Percentiles rank a stretch among this genome's conserved stretches.
phyloP scores from a whole-genome alignment of 2,329 filamentous ascomycete genomes.

The Venturia pyrina region DNA sequence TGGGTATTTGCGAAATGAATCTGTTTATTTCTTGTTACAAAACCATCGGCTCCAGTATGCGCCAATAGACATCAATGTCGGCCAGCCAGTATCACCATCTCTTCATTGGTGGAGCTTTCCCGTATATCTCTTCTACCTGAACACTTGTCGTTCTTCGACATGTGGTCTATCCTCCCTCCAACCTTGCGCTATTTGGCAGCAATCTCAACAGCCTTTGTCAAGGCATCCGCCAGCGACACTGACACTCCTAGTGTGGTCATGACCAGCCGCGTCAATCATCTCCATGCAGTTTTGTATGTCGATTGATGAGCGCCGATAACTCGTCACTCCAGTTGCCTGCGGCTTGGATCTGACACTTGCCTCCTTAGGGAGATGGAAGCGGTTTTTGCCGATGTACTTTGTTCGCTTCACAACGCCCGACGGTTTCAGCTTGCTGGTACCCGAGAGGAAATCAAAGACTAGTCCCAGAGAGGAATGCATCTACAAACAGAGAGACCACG shows the following conservation, averaged over 20 bases:
- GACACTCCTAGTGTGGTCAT: conserved; percentile 38
- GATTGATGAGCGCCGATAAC: conserved; percentile 48
- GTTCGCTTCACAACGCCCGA: conserved; percentile 66
- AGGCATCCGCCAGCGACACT: conserved; percentile 42
- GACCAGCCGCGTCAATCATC: conserved; percentile 60
- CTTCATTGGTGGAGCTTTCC: conserved; percentile 32
- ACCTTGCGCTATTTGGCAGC: conserved; percentile 23
- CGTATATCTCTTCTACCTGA: conserved; percentile 37
- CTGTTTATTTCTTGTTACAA: not conserved
- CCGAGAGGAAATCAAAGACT: conserved; percentile 86
- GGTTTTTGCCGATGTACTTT: conserved; percentile 97
- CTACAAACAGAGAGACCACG: conserved; percentile 52
- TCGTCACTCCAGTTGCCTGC: conserved; percentile 19
- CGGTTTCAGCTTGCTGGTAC: conserved; percentile 30
- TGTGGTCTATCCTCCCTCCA: conserved; percentile 32
- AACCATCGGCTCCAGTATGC: not conserved
- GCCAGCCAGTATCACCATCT: not conserved
- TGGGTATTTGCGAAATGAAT: not conserved
- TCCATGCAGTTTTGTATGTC: conserved; percentile 36
- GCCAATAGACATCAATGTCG: not conserved
- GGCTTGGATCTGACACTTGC: conserved; percentile 19
- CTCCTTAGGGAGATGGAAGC: conserved; percentile 42
- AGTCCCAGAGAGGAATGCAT: conserved; percentile 79
- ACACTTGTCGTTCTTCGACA: conserved; percentile 18
- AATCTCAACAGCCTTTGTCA: conserved; percentile 39